Conservation (phyloP, 2,329 filamentous ascomycete species). For the Phoma sp. region DNA sequence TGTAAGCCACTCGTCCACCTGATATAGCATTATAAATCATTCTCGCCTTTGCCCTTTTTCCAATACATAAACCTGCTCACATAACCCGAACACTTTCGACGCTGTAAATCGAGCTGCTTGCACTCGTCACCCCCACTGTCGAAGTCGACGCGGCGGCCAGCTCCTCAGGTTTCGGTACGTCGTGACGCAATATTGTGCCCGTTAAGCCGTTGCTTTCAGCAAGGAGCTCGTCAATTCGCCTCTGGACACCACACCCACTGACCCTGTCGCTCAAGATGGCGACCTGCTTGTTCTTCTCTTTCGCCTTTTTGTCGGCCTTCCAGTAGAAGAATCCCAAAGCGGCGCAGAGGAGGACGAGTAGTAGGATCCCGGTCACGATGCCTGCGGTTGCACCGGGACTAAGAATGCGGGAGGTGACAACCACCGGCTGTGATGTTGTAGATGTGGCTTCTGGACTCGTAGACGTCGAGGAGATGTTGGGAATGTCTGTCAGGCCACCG, state of each 20-base stretch:
- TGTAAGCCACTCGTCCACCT: too few species aligned
- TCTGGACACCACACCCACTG: constrained; percentile 10
- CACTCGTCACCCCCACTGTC: neutral
- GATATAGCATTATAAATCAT: too few species aligned
- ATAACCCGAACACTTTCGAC: neutral
- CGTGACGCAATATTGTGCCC: neutral
- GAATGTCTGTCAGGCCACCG: neutral
- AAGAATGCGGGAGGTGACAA: neutral
- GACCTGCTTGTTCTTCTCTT: constrained; percentile 7
- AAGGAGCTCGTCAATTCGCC: constrained; percentile 15
- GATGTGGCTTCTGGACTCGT: neutral
- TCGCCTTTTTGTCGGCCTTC: constrained; percentile 12
- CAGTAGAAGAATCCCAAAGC: constrained; percentile 7
- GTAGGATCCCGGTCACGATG: neutral
- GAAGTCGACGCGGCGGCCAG: neutral
- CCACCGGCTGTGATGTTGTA: neutral
- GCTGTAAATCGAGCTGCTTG: neutral
- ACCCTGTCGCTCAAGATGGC: constrained; percentile 13
- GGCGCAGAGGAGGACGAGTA: constrained; percentile 1
- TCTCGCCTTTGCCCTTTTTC: too few species aligned
- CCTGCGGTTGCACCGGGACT: constrained; percentile 1
- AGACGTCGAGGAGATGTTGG: neutral
- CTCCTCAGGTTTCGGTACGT: neutral
- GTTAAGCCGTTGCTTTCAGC: neutral
- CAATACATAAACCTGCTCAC: neutral